These are phyloP conservation scores for Stereum hirsutum DNA, from an alignment of 1,284 basidiomycete genomes.

Conservation along the genomic window DNA sequence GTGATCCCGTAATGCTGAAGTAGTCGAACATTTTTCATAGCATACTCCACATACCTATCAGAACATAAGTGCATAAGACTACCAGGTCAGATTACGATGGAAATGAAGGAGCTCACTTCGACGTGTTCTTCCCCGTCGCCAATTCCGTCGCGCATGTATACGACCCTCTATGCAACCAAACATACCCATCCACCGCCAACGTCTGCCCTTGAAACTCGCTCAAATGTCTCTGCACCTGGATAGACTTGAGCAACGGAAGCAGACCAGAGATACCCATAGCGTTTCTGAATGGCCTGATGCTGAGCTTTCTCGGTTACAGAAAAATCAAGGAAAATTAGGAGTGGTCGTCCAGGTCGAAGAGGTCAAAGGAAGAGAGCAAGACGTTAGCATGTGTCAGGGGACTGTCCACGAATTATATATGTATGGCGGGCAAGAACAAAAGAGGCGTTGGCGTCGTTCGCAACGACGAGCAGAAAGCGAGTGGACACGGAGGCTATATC, in stretches of 20 bases:
- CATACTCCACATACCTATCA: conserved; percentile 87
- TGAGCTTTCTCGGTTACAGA: no score
- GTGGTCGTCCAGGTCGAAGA: no score
- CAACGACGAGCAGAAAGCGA: no score
- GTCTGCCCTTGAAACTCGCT: conserved; percentile 78
- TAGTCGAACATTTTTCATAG: conserved; percentile 88
- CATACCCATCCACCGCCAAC: conserved; percentile 84
- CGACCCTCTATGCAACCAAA: conserved; percentile 95
- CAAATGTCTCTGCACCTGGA: conserved; percentile 72
- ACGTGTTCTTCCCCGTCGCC: conserved; percentile 76
- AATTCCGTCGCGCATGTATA: conserved; percentile 90
- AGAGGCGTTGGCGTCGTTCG: no score
- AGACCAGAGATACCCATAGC: conserved; percentile 98
- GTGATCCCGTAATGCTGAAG: conserved; percentile 78
- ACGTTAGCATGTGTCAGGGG: no score
- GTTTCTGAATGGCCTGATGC: no score
- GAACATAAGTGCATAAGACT: background rate
- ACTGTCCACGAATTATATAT: no score
- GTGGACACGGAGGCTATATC: no score
- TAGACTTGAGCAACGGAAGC: conserved; percentile 86
- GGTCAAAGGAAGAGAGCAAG: no score
- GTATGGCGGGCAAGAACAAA: no score
- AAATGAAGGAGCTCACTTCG: conserved; percentile 78
- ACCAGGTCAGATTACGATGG: no score
- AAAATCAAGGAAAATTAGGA: no score